Conservation (phyloP, 805 yeast genomes). For the Cyberlindnera xishuangbannaensis region DNA sequence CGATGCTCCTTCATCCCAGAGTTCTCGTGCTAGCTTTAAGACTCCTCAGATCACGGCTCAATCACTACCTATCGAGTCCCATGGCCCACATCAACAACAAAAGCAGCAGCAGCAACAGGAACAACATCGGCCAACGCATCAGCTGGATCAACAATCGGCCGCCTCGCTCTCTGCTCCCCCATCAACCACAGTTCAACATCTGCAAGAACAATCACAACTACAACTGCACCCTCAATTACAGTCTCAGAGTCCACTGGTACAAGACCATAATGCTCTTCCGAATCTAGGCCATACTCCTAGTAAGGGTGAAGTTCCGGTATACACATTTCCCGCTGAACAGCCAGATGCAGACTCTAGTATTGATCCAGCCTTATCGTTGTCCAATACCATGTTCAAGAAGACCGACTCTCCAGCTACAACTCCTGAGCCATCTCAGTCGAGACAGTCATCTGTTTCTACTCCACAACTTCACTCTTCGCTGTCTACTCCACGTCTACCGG, state of each 20-base stretch:
- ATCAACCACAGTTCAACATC: no score
- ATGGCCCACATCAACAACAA: no score
- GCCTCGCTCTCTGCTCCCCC: no score
- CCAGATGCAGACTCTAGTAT: slow-evolving; percentile 1
- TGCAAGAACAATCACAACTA: slow-evolving; percentile 2
- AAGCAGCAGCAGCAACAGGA: no score
- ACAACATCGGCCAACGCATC: no score
- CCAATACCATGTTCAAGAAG: slow-evolving; percentile 11
- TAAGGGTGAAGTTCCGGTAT: slow-evolving; percentile 3
- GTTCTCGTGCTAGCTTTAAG: no score
- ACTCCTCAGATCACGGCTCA: no score
- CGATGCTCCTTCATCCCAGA: no score
- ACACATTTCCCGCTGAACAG: slow-evolving; percentile 6
- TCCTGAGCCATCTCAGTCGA: neutral
- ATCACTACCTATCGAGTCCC: no score
- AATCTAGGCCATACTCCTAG: neutral
- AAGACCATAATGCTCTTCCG: neutral
- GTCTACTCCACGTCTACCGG: neutral
- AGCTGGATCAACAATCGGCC: no score
- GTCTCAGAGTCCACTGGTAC: slow-evolving; percentile 1
- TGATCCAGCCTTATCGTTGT: slow-evolving; percentile 8
- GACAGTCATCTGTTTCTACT: slow-evolving; percentile 2
- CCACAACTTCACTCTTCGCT: no score
- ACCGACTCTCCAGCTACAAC: neutral
- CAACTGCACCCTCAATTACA: neutral